These are phyloP conservation scores for Candida krabiensis DNA, from an alignment of 805 yeast species.

Conservation along the genomic window DNA sequence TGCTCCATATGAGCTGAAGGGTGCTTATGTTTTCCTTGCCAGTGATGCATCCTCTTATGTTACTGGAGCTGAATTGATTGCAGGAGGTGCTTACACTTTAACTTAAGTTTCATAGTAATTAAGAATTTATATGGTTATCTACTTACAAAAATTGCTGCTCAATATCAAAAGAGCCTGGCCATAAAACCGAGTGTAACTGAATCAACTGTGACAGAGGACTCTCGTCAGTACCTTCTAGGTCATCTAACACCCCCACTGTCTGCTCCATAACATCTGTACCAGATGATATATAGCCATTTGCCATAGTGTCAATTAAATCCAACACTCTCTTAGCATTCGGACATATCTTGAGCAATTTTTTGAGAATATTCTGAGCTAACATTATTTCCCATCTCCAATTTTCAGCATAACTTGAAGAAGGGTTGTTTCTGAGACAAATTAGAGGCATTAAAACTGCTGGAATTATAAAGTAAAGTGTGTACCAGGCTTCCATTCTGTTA, in stretches of 20 bases:
- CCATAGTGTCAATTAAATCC: conserved; percentile 10
- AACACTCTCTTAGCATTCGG: conserved; percentile 13
- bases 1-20: conserved; percentile 44
- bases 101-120: conserved; percentile 3
- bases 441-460: conserved; percentile 19
- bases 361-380: conserved; percentile 6
- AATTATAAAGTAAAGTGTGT: conserved; percentile 16
- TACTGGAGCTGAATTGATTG: conserved; percentile 45
- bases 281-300: conserved; percentile 6
- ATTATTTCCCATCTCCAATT: conserved; percentile 10
- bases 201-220: conserved; percentile 14
- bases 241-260: conserved; percentile 1
- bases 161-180: conserved; percentile 19
- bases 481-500: conserved; percentile 21
- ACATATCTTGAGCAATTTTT: conserved; percentile 7
- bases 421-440: conserved; percentile 13
- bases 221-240: conserved; percentile 11
- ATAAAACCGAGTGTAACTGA: conserved; percentile 15
- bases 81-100: conserved; percentile 45
- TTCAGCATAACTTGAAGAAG: conserved; percentile 3
- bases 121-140: not conserved
- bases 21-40: conserved; percentile 50
- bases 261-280: not conserved
- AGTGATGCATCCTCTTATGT: conserved; percentile 49
- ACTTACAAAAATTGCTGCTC: conserved; percentile 9